These are phyloP conservation scores for Helotiales sp. DNA, from an alignment of 2,329 filamentous ascomycete species.

Conservation along the genomic window DNA sequence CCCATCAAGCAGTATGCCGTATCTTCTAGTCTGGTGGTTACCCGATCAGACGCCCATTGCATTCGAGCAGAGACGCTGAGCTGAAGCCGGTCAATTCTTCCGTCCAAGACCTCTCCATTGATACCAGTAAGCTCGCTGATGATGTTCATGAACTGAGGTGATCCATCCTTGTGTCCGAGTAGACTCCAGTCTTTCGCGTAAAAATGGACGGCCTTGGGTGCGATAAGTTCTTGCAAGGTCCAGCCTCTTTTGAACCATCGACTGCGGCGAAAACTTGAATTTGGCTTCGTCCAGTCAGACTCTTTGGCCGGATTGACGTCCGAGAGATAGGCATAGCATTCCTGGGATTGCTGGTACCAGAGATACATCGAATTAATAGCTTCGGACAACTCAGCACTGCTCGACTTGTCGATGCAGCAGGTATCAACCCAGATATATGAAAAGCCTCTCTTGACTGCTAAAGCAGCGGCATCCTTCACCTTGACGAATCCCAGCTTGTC, in stretches of 20 bases:
- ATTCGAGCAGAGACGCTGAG: slow-evolving; percentile 38
- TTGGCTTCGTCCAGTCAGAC: background rate
- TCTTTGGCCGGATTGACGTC: background rate
- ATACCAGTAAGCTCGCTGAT: slow-evolving; percentile 2
- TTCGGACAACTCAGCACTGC: slow-evolving; percentile 16
- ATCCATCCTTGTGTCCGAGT: slow-evolving; percentile 3
- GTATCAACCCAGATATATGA: slow-evolving; percentile 11
- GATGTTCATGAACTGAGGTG: background rate
- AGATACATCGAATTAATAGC: slow-evolving; percentile 21
- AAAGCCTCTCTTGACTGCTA: background rate
- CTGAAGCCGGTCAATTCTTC: background rate
- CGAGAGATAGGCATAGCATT: slow-evolving; percentile 18
- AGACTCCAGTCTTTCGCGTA: slow-evolving; percentile 3
- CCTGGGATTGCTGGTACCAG: slow-evolving; percentile 14
- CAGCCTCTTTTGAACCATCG: slow-evolving; percentile 16
- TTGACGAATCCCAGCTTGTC: background rate
- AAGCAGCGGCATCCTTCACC: background rate
- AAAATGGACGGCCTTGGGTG: background rate
- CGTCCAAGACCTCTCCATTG: background rate
- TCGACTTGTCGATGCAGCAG: slow-evolving; percentile 22
- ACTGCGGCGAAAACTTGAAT: slow-evolving; percentile 3
- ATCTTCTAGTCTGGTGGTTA: slow-evolving; percentile 40
- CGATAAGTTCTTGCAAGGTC: slow-evolving; percentile 18
- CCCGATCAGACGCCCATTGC: slow-evolving; percentile 41
- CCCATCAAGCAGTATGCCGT: slow-evolving; percentile 46